Evolutionary conservation across 148 eudicot species (phyloP), one percentile per base, ranked within the genome.

Genomic region (Diospyros kaki): DNA sequence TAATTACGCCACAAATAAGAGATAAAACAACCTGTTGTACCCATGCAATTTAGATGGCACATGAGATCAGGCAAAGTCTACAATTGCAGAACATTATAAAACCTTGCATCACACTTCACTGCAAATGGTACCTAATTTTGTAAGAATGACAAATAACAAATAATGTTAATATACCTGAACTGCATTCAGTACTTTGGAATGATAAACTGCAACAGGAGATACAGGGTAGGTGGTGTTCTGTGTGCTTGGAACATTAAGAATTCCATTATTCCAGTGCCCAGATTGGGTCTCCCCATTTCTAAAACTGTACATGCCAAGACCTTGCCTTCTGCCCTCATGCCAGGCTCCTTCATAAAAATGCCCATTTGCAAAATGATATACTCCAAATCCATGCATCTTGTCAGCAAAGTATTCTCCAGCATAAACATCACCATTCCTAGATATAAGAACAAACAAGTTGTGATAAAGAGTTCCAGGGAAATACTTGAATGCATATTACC

Each of bases 261-360:
- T 71, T 64, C 98, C 98, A 77, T 94, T 94, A 70, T 91, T 84
- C 98, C 98, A 94, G 76, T 91, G 94, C 40, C 98, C 98, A 41
- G 95, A 85, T 69, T 94, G 93, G 68, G 97, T 90, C 85, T 94
- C 98, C 48, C 93, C 97, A 71, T 86, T 91, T 83, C 97, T 87
- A 74, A 89, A 94, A 6, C 97, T 88, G 83, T 94, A 94, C 93
- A 89, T 89, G 40, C 98, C 98, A 62, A 91, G 95, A 64, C 98
- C 98, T 88, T 94, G 98, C 81, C 98, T 88, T 81, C 85, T 87
- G 11, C 98, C 98, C 82, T 94, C 98, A 64, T 94, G 98, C 98
- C 98, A 94, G 11, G 97, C 89, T 80, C 98, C 98, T 84, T 94
- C 98, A 70, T 89, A 94, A 7, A 84, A 82, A 83, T 94, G 98